Base-by-base conservation (phyloP, 2,329 filamentous ascomycete genomes). In the Cladophialophora carrionii region DNA sequence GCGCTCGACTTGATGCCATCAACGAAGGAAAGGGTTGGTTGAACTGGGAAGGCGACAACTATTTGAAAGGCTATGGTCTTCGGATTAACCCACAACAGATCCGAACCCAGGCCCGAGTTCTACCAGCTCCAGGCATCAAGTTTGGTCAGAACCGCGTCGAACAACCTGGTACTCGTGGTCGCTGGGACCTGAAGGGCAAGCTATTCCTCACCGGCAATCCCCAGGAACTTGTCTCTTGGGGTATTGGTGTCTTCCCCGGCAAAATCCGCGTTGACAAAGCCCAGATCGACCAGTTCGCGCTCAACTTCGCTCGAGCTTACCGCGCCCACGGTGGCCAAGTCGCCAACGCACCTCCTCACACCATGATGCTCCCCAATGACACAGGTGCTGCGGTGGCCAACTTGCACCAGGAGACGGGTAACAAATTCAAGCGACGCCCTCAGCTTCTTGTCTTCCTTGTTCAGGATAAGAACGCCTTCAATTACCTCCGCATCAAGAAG, bases 401-500 rank as follows among this genome's bases (percentile, higher is more conserved):
- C 7, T 79, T 87, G 0, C 90, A 84, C 74, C 81, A 85, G 17
- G 71, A 78, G 2, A 84, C 84, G 2, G 84, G 84, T 2, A 82
- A 84, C 24, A 76, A 82, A 10, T 82, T 80, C 72, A 81, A 85
- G 8, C 73, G 75, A 0, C 81, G 83, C 0, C 90, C 93, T 0
- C 88, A 95, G 74, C 84, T 99, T 3, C 75, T 99, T 8, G 85
- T 98, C 71, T 89, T 94, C 71, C 83, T 98, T 10, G 82, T 97
- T 1, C 84, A 84, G 0, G 85, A 88, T 74, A 90, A 89, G 73
- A 89, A 92, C 68, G 80, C 85, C 0, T 86, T 87, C 14, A 82
- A 87, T 0, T 99, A 99, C 72, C 87, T 91, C 59, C 87, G 91
- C 0, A 85, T 98, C 75, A 99, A 99, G 86, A 93, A 93, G 78